Base-by-base conservation (phyloP, 2,329 filamentous ascomycete genomes). In the Cladosporium sp. region DNA sequence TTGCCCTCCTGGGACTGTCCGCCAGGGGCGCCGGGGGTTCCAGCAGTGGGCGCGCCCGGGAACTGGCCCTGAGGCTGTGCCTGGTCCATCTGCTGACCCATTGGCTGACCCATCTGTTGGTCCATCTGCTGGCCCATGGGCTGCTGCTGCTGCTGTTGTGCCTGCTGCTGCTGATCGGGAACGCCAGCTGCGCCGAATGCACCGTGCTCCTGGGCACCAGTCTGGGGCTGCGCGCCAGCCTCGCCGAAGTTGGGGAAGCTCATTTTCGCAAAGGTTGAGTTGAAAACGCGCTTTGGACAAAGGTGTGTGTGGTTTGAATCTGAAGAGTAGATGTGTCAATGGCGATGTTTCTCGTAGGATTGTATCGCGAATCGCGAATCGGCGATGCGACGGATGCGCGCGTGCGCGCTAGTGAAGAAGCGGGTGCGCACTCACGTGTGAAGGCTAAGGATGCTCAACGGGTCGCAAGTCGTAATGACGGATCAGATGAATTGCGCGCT, bases 181-280 rank as follows among this genome's bases (percentile, higher is more conserved):
- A 37, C 45, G 45, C 45, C 37, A 18, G 45, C 40, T 24, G 45
- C 45, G 45, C 45, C 50, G 37, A 52, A 52, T 45, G n/a, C 47
- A 29, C 52, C 48, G 24, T 54, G 52, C 48, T 54, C 52, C 45
- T 51, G 42, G 13, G 36, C 37, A 57, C 71, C 70, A 60, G 79
- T 78, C 68, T 82, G 81, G 67, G 79, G 78, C 64, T 79, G 80
- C 43, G 59, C 62, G 68, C 80, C 83, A 57, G 77, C 74, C 62
- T 85, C 81, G 54, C 61, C 60, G 69, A 81, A 83, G 68, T 81
- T 81, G 56, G 80, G 78, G 73, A 83, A 85, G 67, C 80, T 83
- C 83, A 86, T 86, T 67, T 54, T 52, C 6, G 29, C 45, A 24
- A 17, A 41, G 29, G 37, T 40, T 17, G 45, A 41, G 27, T 48